Conservation (phyloP, 2,329 filamentous ascomycete species). For the Fusarium foetens region DNA sequence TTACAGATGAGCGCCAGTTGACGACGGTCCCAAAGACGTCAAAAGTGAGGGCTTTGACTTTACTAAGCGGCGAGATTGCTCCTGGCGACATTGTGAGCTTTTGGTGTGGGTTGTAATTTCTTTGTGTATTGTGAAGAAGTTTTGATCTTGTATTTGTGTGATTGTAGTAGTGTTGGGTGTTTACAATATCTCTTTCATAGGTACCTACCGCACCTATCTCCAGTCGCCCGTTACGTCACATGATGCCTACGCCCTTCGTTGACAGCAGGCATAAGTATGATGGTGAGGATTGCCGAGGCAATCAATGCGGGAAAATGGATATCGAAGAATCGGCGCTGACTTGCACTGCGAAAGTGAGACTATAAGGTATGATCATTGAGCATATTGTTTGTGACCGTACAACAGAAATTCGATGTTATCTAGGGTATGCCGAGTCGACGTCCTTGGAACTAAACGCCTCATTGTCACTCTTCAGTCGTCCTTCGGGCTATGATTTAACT, state of each 20-base stretch:
- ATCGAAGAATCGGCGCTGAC: neutral
- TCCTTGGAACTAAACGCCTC: neutral
- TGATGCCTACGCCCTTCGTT: slow-evolving; percentile 35
- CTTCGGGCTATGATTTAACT: neutral
- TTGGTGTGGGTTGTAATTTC: neutral
- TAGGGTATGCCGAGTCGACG: slow-evolving; percentile 1
- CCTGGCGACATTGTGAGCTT: slow-evolving; percentile 41
- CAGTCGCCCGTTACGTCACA: slow-evolving; percentile 24
- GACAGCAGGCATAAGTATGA: neutral
- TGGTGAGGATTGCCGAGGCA: neutral
- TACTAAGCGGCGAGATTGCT: slow-evolving; percentile 40
- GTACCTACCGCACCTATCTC: neutral
- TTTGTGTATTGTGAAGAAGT: neutral
- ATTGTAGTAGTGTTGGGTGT: neutral
- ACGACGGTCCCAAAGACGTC: slow-evolving; percentile 86
- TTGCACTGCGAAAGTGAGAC: neutral
- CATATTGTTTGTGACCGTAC: neutral
- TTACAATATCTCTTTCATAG: neutral
- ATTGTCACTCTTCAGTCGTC: neutral
- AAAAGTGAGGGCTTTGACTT: slow-evolving; percentile 71
- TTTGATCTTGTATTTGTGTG: neutral
- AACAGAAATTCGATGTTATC: neutral
- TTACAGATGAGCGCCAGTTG: slow-evolving; percentile 78
- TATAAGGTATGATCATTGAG: neutral
- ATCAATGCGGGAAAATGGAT: neutral